A percentile compares a stretch with the other conserved stretches of the same genome.
Conservation (phyloP, 306 rosid species). For the Coriaria nepalensis region DNA sequence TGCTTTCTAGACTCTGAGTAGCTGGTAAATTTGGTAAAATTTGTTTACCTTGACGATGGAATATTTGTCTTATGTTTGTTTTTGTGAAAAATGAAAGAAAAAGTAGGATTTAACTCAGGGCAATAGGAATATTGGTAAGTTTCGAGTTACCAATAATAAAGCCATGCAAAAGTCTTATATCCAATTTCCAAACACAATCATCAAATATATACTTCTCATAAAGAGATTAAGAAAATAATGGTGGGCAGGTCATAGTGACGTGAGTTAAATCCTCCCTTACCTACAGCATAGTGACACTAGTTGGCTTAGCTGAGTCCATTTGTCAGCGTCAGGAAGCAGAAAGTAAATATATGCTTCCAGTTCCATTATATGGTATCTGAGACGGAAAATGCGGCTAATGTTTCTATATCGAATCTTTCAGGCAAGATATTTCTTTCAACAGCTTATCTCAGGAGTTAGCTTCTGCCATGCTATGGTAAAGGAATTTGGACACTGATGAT, state of each 20-base stretch:
- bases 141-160: background rate
- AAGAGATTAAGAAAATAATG: too few relatives aligned
- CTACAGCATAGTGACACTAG: too few relatives aligned
- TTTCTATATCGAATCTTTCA: slow-evolving; percentile 19
- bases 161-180: background rate
- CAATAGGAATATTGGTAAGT: background rate
- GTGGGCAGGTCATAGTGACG: too few relatives aligned
- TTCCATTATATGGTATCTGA: too few relatives aligned
- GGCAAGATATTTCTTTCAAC: slow-evolving; percentile 91
- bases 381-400: background rate
- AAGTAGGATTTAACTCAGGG: background rate
- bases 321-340: too few relatives aligned
- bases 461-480: slow-evolving; percentile 68
- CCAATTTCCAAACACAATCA: background rate
- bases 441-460: slow-evolving; percentile 80
- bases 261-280: too few relatives aligned
- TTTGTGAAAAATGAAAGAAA: background rate
- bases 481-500: background rate
- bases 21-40: too few relatives aligned
- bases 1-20: too few relatives aligned
- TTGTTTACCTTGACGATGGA: background rate
- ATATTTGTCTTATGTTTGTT: background rate
- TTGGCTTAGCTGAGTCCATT: too few relatives aligned
- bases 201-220: too few relatives aligned
- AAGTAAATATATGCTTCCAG: too few relatives aligned